These are phyloP conservation scores for Tetrastigma voinierianum DNA, from an alignment of 164 flowering plant genomes.

Conservation along the genomic window DNA sequence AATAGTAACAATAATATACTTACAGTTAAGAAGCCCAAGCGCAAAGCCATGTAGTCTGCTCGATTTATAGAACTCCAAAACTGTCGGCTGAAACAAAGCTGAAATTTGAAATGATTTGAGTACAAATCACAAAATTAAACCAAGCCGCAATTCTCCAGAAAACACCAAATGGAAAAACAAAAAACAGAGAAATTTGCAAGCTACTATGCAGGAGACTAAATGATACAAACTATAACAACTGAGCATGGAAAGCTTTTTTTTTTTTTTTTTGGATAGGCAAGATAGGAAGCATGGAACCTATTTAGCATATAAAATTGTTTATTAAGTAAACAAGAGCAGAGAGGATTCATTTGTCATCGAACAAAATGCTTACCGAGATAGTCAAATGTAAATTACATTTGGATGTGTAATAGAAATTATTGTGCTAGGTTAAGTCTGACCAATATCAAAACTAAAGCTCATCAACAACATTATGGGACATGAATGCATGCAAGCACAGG, in stretches of 20 bases:
- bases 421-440: too few species aligned
- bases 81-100: constrained; percentile 89
- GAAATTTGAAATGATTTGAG: constrained; percentile 19
- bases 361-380: not conserved
- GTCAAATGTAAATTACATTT: not conserved
- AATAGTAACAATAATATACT: constrained; percentile 16
- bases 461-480: too few species aligned
- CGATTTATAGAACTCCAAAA: constrained; percentile 77
- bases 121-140: not conserved
- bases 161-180: too few species aligned
- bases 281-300: not conserved
- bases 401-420: too few species aligned
- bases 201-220: too few species aligned
- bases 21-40: constrained; percentile 79
- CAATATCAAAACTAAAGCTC: too few species aligned
- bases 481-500: too few species aligned
- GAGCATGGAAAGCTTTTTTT: too few species aligned
- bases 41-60: constrained; percentile 85
- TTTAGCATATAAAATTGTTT: not conserved
- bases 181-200: too few species aligned
- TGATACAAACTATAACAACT: too few species aligned
- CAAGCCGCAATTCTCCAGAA: not conserved
- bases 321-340: not conserved
- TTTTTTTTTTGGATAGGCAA: too few species aligned
- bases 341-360: not conserved